A percentile compares a stretch with the other conserved stretches of the same genome.
Conservation (phyloP, 2,329 filamentous ascomycete genomes). For the Penicillium expansum region DNA sequence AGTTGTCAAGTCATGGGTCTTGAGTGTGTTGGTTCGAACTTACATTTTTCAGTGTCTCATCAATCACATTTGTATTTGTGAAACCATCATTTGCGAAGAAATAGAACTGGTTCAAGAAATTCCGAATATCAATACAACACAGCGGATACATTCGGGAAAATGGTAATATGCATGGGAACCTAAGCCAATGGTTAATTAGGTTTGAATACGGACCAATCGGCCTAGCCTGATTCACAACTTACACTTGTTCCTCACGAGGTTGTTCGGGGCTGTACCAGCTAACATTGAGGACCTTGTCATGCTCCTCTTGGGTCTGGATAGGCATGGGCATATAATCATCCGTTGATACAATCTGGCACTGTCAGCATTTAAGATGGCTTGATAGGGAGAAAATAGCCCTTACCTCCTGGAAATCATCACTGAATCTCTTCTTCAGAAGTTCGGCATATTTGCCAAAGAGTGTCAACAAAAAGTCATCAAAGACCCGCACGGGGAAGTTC, state of each 20-base stretch:
- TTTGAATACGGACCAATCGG: background rate
- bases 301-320: constrained; percentile 84
- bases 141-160: constrained; percentile 99
- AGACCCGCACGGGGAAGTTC: constrained; percentile 77
- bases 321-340: constrained; percentile 99
- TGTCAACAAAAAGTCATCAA: constrained; percentile 81
- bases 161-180: constrained; percentile 90
- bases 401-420: constrained; percentile 91
- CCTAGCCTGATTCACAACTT: constrained; percentile 33
- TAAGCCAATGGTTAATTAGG: constrained; percentile 33
- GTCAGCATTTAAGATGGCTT: constrained; percentile 9
- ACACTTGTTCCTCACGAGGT: constrained; percentile 70
- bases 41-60: constrained; percentile 81
- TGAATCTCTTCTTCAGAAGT: constrained; percentile 84
- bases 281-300: constrained; percentile 91
- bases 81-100: constrained; percentile 97
- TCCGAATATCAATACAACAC: constrained; percentile 96
- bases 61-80: constrained; percentile 82
- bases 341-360: constrained; percentile 64
- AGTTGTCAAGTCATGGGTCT: constrained; percentile 3
- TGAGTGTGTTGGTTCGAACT: constrained; percentile 4
- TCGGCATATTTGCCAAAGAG: constrained; percentile 94
- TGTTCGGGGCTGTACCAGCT: constrained; percentile 94
- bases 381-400: constrained; percentile 11
- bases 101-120: constrained; percentile 97